phyloP scores from a whole-genome alignment of 139 green algal species.

The Haematococcus sp. region DNA sequence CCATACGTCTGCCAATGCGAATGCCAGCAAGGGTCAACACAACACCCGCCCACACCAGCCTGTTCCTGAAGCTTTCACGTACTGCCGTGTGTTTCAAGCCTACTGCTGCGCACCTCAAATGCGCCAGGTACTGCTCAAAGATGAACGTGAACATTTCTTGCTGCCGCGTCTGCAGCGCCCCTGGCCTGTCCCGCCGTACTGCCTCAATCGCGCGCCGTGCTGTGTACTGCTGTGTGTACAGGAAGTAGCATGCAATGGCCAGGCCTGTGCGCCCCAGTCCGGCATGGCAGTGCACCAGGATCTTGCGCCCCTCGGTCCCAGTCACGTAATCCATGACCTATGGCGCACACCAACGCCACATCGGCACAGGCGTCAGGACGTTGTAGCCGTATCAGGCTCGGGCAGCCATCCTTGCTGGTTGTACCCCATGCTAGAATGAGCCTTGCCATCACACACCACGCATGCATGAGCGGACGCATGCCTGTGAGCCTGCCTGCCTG shows the following conservation, averaged over 20 bases:
- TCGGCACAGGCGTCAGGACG: too few species aligned
- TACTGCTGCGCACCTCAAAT: constrained; percentile 59
- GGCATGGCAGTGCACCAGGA: constrained; percentile 72
- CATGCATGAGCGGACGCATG: neutral
- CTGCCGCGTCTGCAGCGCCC: constrained; percentile 53
- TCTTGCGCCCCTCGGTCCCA: constrained; percentile 36
- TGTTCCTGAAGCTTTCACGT: too few species aligned
- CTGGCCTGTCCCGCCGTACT: constrained; percentile 37
- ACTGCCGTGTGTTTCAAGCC: too few species aligned
- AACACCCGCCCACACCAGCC: neutral
- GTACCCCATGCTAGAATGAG: too few species aligned
- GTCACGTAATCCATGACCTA: constrained; percentile 64
- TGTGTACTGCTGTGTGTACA: constrained; percentile 34
- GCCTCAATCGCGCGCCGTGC: constrained; percentile 30
- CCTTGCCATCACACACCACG: constrained; percentile 8
- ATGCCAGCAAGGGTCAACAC: too few species aligned
- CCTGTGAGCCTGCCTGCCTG: neutral
- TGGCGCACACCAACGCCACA: too few species aligned
- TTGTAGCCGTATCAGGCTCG: too few species aligned
- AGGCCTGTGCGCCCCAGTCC: constrained; percentile 69
- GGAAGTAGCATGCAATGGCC: constrained; percentile 63
- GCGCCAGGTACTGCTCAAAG: constrained; percentile 58
- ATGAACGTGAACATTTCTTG: constrained; percentile 61
- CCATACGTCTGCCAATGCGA: too few species aligned
- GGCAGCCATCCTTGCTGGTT: too few species aligned